Evolutionary conservation across 768 basidiomycete genomes (phyloP).

Genomic region (Leccinellum albellum): DNA sequence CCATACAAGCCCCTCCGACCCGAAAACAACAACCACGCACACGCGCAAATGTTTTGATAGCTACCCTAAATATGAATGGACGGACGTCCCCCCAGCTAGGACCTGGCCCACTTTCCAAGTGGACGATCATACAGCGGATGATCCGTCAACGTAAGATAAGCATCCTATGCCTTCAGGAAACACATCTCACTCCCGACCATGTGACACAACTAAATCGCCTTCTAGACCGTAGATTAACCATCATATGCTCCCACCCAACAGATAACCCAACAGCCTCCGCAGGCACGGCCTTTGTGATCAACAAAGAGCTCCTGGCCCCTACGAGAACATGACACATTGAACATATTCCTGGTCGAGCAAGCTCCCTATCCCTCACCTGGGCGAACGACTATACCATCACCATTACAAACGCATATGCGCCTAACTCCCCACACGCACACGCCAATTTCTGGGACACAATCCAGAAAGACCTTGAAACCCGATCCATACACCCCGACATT

Average conservation of each 20-base stretch:
- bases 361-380: background rate
- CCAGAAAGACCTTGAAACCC: background rate
- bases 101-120: background rate
- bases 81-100: background rate
- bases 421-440: conserved; percentile 29
- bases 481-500: conserved; percentile 18
- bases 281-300: background rate
- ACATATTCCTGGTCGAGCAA: background rate
- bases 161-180: background rate
- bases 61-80: background rate
- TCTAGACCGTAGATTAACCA: background rate
- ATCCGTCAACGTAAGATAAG: too few relatives aligned
- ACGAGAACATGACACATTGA: background rate
- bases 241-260: background rate
- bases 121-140: too few relatives aligned
- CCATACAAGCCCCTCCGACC: too few relatives aligned
- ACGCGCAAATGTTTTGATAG: background rate
- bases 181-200: background rate
- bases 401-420: conserved; percentile 36
- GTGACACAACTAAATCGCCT: background rate
- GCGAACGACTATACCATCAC: conserved; percentile 1
- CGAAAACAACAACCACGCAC: background rate
- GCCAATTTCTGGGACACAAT: conserved; percentile 28
- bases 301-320: background rate
- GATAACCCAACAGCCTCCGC: background rate